phyloP scores from a whole-genome alignment of 805 yeast species.

The Hanseniaspora meyeri region DNA sequence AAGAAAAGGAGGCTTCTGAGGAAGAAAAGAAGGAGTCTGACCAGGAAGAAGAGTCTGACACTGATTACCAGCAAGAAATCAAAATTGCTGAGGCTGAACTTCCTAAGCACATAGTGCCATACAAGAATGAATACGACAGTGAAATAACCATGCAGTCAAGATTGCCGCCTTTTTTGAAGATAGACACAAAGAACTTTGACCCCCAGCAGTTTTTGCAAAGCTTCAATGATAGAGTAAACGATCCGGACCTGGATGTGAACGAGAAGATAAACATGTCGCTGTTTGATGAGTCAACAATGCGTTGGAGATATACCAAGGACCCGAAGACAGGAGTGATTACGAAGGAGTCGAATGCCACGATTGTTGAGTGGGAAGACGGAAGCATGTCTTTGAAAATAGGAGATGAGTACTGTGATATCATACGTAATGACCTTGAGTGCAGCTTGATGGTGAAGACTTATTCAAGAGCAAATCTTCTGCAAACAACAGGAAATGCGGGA shows the following conservation, averaged over 20 bases:
- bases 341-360: constrained; percentile 79
- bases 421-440: constrained; percentile 51
- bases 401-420: constrained; percentile 70
- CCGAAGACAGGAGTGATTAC: constrained; percentile 53
- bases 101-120: constrained; percentile 35
- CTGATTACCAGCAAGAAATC: constrained; percentile 26
- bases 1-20: constrained; percentile 15
- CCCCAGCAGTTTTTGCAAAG: constrained; percentile 51
- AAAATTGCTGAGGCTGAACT: constrained; percentile 30
- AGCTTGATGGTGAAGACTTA: constrained; percentile 60
- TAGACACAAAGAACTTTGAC: constrained; percentile 81
- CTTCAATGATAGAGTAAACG: constrained; percentile 30
- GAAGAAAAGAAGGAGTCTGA: constrained; percentile 21
- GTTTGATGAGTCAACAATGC: constrained; percentile 68
- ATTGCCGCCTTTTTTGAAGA: constrained; percentile 68
- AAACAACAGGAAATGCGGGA: constrained; percentile 44
- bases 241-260: constrained; percentile 30
- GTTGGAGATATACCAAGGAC: constrained; percentile 85
- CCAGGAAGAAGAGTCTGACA: constrained; percentile 21
- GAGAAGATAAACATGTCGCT: constrained; percentile 51
- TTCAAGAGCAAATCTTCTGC: constrained; percentile 56
- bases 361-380: constrained; percentile 92
- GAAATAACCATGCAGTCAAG: constrained; percentile 37
- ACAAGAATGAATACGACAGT: constrained; percentile 34
- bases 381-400: constrained; percentile 76